Evolutionary conservation across 108 stramenopile genomes (phyloP), one percentile per base, ranked within the genome.

Genomic region (Skeletonema tropicum): DNA sequence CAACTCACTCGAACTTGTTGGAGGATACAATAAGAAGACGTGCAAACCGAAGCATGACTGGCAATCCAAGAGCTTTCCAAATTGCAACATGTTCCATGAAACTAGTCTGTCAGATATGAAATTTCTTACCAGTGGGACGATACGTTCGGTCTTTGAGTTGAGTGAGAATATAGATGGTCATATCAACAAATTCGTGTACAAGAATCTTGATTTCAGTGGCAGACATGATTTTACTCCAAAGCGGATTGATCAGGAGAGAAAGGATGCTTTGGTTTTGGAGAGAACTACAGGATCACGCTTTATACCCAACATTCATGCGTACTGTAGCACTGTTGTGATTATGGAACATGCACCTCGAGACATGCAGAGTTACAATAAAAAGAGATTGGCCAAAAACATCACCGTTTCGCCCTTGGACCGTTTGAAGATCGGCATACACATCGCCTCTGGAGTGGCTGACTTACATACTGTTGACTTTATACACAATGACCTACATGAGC

Each of bases 361-460:
- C 59, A 80, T 80, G 83, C 64, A 80, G 35, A 70, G 69, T 57
- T 80, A 80, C 41, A 82, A 82, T 60, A 71, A 75, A 10, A 29
- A 39, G 7, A 55, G 81, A 66, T 63, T 82, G 45, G 58, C 64
- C 21, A 62, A 66, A 33, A 55, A 75, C 10, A 72, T 45, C 36
- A 55, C 23, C 7, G 35, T 64, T 30, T 57, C 63, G 19, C 32
- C 63, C 19, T 15, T 73, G 29, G 72, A 73, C 33, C 38, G 48
- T 21, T 35, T 73, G 30, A 73, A 62, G 36, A 25, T 73, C 5
- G 41, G 48, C 6, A 73, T 73, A 48, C 86, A 87, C 38, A 68
- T 87, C 57, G 80, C 86, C 17, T 82, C 83, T 15, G 76, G 79
- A 42, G 80, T 84, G 33, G 85, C 83, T 5, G 86, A 87, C 64